Percentiles rank a stretch among this genome's conserved stretches.
These are phyloP conservation scores for Mrakia frigida DNA, from an alignment of 768 basidiomycete genomes.

Conservation along the genomic window DNA sequence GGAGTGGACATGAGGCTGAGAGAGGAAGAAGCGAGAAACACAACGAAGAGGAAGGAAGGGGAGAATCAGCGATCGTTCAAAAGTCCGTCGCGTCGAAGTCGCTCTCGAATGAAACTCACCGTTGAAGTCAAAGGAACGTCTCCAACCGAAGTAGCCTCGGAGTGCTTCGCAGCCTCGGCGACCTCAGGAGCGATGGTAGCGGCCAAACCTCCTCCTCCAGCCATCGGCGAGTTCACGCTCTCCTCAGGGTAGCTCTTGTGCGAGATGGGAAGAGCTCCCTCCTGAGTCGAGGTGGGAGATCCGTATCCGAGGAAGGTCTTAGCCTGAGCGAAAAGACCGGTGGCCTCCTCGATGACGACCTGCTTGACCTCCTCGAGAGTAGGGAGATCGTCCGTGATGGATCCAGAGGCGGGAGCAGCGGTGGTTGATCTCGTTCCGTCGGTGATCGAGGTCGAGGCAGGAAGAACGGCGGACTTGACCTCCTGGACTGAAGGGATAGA, in stretches of 20 bases:
- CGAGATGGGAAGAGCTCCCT: neutral
- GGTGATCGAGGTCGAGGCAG: neutral
- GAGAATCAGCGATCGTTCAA: too few relatives aligned
- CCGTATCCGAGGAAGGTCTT: slow-evolving; percentile 7
- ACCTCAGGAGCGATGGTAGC: slow-evolving; percentile 23
- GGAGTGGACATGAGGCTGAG: neutral
- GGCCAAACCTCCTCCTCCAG: slow-evolving; percentile 23
- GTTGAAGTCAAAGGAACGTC: neutral
- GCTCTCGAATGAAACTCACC: neutral
- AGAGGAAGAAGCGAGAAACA: too few relatives aligned
- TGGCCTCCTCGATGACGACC: neutral
- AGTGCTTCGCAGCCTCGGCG: slow-evolving; percentile 23
- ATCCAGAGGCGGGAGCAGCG: neutral
- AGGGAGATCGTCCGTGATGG: slow-evolving; percentile 10
- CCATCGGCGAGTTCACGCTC: neutral
- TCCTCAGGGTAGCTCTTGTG: neutral
- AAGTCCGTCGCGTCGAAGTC: neutral
- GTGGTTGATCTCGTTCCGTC: too few relatives aligned
- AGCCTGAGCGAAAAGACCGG: neutral
- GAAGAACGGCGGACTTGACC: neutral
- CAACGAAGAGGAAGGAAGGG: neutral
- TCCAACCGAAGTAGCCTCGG: slow-evolving; percentile 12
- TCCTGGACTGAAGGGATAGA: neutral
- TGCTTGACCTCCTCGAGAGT: slow-evolving; percentile 13
- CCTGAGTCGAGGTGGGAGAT: neutral